These are phyloP conservation scores for Bromus sterilis DNA, from an alignment of 176 grass and related monocot species.

Conservation along the genomic window DNA sequence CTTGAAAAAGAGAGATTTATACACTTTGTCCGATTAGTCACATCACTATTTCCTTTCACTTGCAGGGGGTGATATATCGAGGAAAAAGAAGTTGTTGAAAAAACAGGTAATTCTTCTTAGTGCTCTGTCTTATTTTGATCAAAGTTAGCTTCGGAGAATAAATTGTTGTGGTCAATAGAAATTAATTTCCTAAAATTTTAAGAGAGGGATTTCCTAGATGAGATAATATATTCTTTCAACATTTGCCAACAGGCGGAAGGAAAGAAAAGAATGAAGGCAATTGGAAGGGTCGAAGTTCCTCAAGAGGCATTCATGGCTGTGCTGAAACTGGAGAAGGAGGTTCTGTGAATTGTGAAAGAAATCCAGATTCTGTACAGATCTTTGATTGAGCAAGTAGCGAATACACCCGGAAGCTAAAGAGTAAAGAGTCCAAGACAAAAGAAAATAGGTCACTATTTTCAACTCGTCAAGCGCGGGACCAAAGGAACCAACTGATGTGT, in stretches of 20 bases:
- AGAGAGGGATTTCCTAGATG: not conserved
- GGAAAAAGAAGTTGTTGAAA: slow-evolving; percentile 96
- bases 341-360: slow-evolving; percentile 39
- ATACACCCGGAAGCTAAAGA: not conserved
- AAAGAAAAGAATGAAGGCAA: slow-evolving; percentile 98
- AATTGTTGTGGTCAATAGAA: not conserved
- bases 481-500: not conserved
- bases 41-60: slow-evolving; percentile 17
- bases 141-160: not conserved
- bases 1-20: not conserved
- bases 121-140: not conserved
- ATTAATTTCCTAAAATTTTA: not conserved
- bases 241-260: slow-evolving; percentile 76
- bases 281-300: slow-evolving; percentile 92
- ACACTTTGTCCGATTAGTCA: not conserved
- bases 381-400: not conserved
- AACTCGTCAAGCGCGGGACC: not conserved
- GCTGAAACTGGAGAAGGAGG: slow-evolving; percentile 89
- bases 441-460: not conserved
- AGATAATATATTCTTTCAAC: not conserved
- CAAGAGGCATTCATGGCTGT: slow-evolving; percentile 99
- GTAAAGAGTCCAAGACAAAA: not conserved
- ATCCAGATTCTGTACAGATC: not conserved
- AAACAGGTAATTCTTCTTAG: slow-evolving; percentile 65
- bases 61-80: slow-evolving; percentile 89